Percentiles rank a stretch among this genome's conserved stretches.
These are phyloP conservation scores for Orbilia blumenaviensis DNA, from an alignment of 2,329 filamentous ascomycete species.

Conservation along the genomic window DNA sequence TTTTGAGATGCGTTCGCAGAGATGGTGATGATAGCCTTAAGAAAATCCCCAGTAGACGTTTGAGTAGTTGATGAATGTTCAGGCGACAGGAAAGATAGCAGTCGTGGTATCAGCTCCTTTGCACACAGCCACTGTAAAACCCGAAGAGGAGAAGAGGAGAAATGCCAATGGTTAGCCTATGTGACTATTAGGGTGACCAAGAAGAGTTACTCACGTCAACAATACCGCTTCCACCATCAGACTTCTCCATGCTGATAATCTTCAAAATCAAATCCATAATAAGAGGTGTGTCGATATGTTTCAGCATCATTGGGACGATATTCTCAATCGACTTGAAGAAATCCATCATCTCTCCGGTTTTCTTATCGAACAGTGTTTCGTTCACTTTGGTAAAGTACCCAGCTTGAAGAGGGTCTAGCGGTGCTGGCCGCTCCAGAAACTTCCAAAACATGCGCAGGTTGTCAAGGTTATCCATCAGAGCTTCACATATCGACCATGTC, in stretches of 20 bases:
- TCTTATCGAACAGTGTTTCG: conserved; percentile 95
- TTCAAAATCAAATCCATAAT: conserved; percentile 97
- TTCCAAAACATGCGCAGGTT: conserved; percentile 87
- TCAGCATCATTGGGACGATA: conserved; percentile 83
- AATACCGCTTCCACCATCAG: conserved; percentile 87
- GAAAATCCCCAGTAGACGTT: conserved; percentile 94
- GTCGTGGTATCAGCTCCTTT: conserved; percentile 83
- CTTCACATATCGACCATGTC: conserved; percentile 95
- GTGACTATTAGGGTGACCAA: too few species aligned
- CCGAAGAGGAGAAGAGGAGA: too few species aligned
- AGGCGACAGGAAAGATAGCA: conserved; percentile 85
- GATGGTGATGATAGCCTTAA: conserved; percentile 98
- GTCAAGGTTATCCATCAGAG: conserved; percentile 82
- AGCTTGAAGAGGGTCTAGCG: conserved; percentile 90
- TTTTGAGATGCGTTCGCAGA: conserved; percentile 98
- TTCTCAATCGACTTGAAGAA: conserved; percentile 85
- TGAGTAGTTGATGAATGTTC: conserved; percentile 89
- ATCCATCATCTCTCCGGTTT: conserved; percentile 95
- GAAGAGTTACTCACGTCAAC: conserved; percentile 76
- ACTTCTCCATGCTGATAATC: conserved; percentile 94
- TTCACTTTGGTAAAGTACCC: conserved; percentile 99
- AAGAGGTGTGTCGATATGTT: conserved; percentile 96
- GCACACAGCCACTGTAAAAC: conserved; percentile 83
- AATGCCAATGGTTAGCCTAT: too few species aligned
- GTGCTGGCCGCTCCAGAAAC: conserved; percentile 83